Evolutionary conservation across 108 stramenopile species (phyloP), one percentile per base, ranked within the genome.

Genomic region (Cyclotella kingstonii): DNA sequence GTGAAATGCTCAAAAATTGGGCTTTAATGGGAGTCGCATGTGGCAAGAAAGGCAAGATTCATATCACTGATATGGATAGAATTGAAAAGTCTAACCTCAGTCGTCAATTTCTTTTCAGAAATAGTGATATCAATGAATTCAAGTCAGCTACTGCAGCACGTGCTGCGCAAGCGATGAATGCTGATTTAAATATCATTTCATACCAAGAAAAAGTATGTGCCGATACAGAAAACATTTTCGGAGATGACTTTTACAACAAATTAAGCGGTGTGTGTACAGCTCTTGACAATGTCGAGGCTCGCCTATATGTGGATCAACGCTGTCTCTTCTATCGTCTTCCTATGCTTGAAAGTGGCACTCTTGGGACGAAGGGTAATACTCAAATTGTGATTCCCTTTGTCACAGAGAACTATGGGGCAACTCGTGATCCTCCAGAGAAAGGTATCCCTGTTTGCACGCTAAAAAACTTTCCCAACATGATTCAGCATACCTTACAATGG

Each of bases 1-100:
- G 99, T 73, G 99, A 99, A 80, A 96, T 98, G 96, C 89, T 99
- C 56, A 99, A 99, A 84, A 98, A 98, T 77, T 98, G 97, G 97
- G 97, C 97, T 11, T 62, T 99, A 53, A 98, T 98, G 97, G 95
- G 99, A 21, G 96, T 99, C 14, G 97, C 87, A 19, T 93, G 89
- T 61, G 85, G 83, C 6, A 72, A 79, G 15, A 79, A 83, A 15
- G 85, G 97, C 28, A 71, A 84, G 52, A 81, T 98, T 17, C 75
- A 87, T 58, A 89, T 99, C 30, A 99, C 99, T 8, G 99, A 99
- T 63, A 98, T 99, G 99, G 99, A 99, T 73, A 86, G 91, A 27
- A 99, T 98, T 66, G 99, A 99, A 77, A 95, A 95, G 63, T 86
- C 83, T 40, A 99, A 99, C 77, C 76, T 99, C 43, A 86, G 81